Conservation (phyloP, 2,329 filamentous ascomycete species). For the Talaromyces albobiverticillius region DNA sequence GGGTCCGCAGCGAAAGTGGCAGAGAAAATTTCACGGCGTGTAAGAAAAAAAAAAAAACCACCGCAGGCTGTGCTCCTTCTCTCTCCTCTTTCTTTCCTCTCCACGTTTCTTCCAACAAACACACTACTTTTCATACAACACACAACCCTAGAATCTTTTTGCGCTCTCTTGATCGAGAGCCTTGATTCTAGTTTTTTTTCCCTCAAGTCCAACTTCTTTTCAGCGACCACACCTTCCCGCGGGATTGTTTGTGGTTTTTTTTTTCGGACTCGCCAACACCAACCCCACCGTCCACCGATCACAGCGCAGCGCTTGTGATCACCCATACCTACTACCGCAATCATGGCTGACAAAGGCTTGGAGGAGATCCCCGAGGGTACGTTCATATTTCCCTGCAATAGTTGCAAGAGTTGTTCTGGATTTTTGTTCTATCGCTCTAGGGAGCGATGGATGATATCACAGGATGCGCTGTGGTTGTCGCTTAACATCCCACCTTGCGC, state of each 20-base stretch:
- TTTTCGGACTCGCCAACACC: constrained; percentile 17
- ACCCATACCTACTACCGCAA: constrained; percentile 63
- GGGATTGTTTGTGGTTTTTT: constrained; percentile 34
- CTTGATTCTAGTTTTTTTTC: constrained; percentile 31
- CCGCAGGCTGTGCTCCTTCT: constrained; percentile 14
- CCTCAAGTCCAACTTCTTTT: constrained; percentile 15
- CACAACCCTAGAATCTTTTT: constrained; percentile 26
- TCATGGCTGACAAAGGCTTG: constrained; percentile 97
- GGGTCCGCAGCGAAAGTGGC: constrained; percentile 5
- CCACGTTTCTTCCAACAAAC: constrained; percentile 21
- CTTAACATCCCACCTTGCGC: constrained; percentile 2
- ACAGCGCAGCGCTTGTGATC: constrained; percentile 75
- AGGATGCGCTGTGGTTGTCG: not conserved
- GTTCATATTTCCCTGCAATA: constrained; percentile 36
- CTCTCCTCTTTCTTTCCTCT: constrained; percentile 22
- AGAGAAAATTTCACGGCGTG: constrained; percentile 24
- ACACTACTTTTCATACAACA: constrained; percentile 20
- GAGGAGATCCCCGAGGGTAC: constrained; percentile 95
- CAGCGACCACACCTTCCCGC: constrained; percentile 26
- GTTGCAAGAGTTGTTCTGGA: not conserved
- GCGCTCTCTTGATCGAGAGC: constrained; percentile 33
- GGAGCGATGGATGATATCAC: constrained; percentile 2
- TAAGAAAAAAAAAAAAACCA: constrained; percentile 17
- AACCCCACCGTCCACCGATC: constrained; percentile 53
- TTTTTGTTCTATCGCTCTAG: not conserved